Evolutionary conservation across 768 basidiomycete genomes (phyloP), one percentile per base, ranked within the genome.

Genomic region (Gautieria morchelliformis): DNA sequence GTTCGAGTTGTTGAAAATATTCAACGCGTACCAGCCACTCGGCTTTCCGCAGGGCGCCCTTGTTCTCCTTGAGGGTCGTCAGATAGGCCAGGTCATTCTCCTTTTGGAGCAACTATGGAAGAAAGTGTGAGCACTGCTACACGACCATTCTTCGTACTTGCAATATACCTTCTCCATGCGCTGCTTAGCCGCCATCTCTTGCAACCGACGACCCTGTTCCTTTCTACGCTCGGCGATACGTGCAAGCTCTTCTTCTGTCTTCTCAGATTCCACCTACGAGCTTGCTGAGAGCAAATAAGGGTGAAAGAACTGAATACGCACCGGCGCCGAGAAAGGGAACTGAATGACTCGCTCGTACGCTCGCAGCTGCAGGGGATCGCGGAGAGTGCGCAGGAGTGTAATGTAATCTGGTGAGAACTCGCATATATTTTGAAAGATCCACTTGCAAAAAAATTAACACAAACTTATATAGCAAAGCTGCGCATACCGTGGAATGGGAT

Each of bases 351-450:
- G 81, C 62, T 88, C 87, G 6, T 75, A 72, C 12, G 75, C 74
- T 22, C 83, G 83, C 62, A 98, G 64, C 33, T 76, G 74, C 2
- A 72, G 64, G 0, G 95, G 89, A 56, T 87, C 77, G 41, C 78
- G 76, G n/a, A 98, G 74, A 7, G 69, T 70, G 27, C 79, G 78
- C n/a, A 97, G 74, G 27, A 82, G 78, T 0, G 73, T 69, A 0
- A 78, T 71, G 66, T 96, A 98, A 69, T 95, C 86, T 0, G 79
- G 70, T 0, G 92, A 76, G 63, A 94, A 87, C 69, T 86, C 84
- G 68, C 90, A 93, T 63, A 91, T 86, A 49, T 82, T 89, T 57
- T 87, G 87, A 27, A 91, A 75, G 82, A 98, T 93, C 85, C 91
- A 94, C 93, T 97, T 61, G 4, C 5, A 4, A 14, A 32, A 50